These are phyloP conservation scores for Nakazawaea laoshanensis DNA, from an alignment of 805 yeast genomes.

Conservation along the genomic window DNA sequence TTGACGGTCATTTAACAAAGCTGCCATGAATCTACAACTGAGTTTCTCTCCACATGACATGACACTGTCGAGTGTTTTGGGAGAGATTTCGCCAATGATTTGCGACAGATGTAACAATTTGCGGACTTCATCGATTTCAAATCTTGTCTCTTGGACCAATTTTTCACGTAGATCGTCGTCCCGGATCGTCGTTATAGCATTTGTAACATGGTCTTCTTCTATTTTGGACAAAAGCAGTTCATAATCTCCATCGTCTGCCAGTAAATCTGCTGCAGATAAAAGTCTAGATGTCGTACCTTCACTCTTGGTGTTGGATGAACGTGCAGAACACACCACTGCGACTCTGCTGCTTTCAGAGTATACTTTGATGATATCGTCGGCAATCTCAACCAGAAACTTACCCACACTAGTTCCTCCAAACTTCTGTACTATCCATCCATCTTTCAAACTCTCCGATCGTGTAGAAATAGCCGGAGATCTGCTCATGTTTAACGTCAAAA, in stretches of 20 bases:
- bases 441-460: conserved; percentile 6
- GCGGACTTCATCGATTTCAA: conserved; percentile 60
- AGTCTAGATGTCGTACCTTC: conserved; percentile 94
- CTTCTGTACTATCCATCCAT: conserved; percentile 78
- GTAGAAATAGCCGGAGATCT: conserved; percentile 10
- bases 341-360: conserved; percentile 56
- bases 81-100: conserved; percentile 83
- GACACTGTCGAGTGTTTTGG: conserved; percentile 81
- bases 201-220: conserved; percentile 67
- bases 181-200: conserved; percentile 52
- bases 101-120: conserved; percentile 79
- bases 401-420: conserved; percentile 98
- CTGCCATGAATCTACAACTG: conserved; percentile 83
- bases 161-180: conserved; percentile 34
- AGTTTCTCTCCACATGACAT: conserved; percentile 93
- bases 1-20: conserved; percentile 78
- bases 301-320: conserved; percentile 83
- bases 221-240: conserved; percentile 53
- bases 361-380: conserved; percentile 71
- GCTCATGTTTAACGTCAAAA: conserved; percentile 5
- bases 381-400: conserved; percentile 80
- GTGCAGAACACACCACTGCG: conserved; percentile 93
- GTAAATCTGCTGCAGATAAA: conserved; percentile 74
- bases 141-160: conserved; percentile 50
- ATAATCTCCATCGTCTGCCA: conserved; percentile 54